Conservation (phyloP, 1,284 basidiomycete species). For the Rhodotorula sp. region DNA sequence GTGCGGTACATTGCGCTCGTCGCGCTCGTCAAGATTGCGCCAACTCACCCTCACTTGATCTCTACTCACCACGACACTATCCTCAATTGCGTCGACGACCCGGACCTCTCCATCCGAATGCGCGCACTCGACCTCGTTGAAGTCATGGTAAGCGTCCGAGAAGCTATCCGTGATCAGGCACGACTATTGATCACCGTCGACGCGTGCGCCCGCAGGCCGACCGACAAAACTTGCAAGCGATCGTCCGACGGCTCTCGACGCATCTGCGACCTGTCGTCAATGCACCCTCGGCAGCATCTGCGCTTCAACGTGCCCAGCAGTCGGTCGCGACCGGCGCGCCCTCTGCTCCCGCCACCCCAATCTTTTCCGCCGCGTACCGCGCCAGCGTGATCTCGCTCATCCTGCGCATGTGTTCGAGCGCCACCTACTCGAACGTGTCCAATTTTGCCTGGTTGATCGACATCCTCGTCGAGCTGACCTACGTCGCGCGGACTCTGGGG, state of each 20-base stretch:
- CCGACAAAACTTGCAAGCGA: constrained; percentile 75
- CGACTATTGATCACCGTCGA: background rate
- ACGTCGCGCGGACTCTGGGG: constrained; percentile 56
- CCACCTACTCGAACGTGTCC: constrained; percentile 71
- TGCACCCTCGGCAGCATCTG: constrained; percentile 56
- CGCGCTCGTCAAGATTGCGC: constrained; percentile 93
- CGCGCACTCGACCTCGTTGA: constrained; percentile 88
- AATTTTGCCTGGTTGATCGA: constrained; percentile 98
- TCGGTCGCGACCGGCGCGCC: constrained; percentile 42
- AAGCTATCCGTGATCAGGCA: background rate
- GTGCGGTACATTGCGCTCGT: constrained; percentile 96
- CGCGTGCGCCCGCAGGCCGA: constrained; percentile 60
- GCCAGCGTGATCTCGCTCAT: constrained; percentile 54
- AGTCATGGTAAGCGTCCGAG: constrained; percentile 67
- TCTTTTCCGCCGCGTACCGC: constrained; percentile 52
- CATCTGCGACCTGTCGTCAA: constrained; percentile 67
- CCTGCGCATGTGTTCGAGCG: constrained; percentile 38
- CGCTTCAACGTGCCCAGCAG: constrained; percentile 56
- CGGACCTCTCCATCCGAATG: constrained; percentile 93
- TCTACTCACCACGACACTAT: constrained; percentile 91
- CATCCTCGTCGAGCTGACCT: constrained; percentile 82
- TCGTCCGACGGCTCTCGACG: constrained; percentile 79
- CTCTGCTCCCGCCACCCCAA: constrained; percentile 49
- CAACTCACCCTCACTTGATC: constrained; percentile 84
- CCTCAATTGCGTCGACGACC: constrained; percentile 81